Conservation (phyloP, 257 asterid genomes). For the Anisodus acutangulus region DNA sequence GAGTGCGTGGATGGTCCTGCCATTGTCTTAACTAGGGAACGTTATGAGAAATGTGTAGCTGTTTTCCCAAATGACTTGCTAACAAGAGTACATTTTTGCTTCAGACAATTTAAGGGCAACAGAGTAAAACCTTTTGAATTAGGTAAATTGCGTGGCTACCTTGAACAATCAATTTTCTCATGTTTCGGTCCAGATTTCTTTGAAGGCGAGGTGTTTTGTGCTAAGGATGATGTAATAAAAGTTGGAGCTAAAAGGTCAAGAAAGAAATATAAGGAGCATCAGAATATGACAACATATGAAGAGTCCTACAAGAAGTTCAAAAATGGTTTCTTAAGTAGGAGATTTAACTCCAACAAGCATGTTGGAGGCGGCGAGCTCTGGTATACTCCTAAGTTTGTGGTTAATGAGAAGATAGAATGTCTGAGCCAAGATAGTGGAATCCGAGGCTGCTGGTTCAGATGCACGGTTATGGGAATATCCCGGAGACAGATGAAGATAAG, state of each 20-base stretch:
- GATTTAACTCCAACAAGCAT: constrained; percentile 51
- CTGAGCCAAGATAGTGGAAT: constrained; percentile 96
- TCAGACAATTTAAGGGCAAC: constrained; percentile 79
- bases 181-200: constrained; percentile 92
- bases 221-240: constrained; percentile 72
- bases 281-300: constrained; percentile 46
- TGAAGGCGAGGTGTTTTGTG: constrained; percentile 77
- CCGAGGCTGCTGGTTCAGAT: constrained; percentile 98
- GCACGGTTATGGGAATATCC: constrained; percentile 69
- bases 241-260: constrained; percentile 75
- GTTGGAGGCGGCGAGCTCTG: constrained; percentile 46
- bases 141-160: constrained; percentile 79
- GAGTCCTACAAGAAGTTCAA: constrained; percentile 53
- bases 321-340: constrained; percentile 43
- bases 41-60: constrained; percentile 81
- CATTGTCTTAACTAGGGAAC: constrained; percentile 75
- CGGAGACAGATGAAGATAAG: constrained; percentile 65
- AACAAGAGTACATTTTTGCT: constrained; percentile 81
- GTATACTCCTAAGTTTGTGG: constrained; percentile 44
- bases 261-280: constrained; percentile 53
- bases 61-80: constrained; percentile 78
- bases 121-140: constrained; percentile 83
- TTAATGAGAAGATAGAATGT: constrained; percentile 74
- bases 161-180: constrained; percentile 79
- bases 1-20: constrained; percentile 99